phyloP scores from a whole-genome alignment of 2,329 filamentous ascomycete genomes.

The Penicillium sp. region DNA sequence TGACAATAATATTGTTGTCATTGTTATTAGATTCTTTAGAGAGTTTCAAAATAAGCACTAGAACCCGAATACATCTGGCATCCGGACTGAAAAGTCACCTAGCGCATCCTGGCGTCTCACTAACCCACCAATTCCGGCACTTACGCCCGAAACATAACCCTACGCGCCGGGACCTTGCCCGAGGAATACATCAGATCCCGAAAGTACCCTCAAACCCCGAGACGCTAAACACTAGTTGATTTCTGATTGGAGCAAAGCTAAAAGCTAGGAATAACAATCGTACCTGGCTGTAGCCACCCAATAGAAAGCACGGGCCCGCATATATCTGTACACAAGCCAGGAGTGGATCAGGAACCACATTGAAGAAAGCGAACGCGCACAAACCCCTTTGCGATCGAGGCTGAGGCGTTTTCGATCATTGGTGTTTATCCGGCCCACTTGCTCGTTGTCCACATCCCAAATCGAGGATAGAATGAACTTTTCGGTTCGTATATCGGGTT shows the following conservation, averaged over 20 bases:
- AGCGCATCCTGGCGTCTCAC: background rate
- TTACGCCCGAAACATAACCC: background rate
- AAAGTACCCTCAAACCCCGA: background rate
- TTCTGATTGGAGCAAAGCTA: background rate
- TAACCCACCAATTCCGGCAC: background rate
- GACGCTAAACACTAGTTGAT: background rate
- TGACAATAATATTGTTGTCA: background rate
- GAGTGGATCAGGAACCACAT: slow-evolving; percentile 2
- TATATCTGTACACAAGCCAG: background rate
- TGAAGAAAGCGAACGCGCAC: background rate
- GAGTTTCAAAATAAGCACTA: background rate
- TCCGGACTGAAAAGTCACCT: background rate
- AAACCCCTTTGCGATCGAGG: slow-evolving; percentile 1
- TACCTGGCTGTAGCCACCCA: slow-evolving; percentile 6
- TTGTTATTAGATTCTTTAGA: background rate
- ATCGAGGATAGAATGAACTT: background rate
- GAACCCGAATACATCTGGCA: background rate
- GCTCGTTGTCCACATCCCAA: background rate
- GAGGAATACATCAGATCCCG: too few species aligned
- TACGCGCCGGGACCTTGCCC: background rate
- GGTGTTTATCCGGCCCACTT: background rate
- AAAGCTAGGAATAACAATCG: background rate
- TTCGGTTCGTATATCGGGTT: background rate
- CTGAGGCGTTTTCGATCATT: background rate
- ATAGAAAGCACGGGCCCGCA: slow-evolving; percentile 1